Evolutionary conservation across 108 stramenopile species (phyloP).

Genomic region (Bacterosira constricta): DNA sequence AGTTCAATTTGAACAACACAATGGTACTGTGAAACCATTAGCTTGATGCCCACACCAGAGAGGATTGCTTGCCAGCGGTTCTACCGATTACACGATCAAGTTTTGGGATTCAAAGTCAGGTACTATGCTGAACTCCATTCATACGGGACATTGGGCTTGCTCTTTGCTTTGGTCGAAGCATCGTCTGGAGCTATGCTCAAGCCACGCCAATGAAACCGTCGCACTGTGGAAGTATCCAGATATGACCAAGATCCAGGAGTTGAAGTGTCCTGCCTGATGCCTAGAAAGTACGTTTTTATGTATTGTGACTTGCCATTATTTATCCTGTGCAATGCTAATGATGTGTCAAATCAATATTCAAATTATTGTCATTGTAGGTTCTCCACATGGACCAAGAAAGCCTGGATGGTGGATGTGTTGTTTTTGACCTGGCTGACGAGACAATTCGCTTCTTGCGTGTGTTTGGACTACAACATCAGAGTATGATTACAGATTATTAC

Average conservation of each 20-base stretch:
- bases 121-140: slow-evolving; percentile 90
- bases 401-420: slow-evolving; percentile 94
- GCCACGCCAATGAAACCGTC: slow-evolving; percentile 96
- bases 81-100: slow-evolving; percentile 98
- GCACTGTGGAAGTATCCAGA: slow-evolving; percentile 94
- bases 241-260: slow-evolving; percentile 94
- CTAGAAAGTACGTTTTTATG: slow-evolving; percentile 61
- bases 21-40: slow-evolving; percentile 96
- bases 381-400: slow-evolving; percentile 92
- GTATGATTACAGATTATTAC: too few species aligned
- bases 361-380: slow-evolving; percentile 41
- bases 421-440: slow-evolving; percentile 96
- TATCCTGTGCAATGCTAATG: too few species aligned
- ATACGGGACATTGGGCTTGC: slow-evolving; percentile 97
- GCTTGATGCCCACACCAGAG: slow-evolving; percentile 98
- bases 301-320: neutral
- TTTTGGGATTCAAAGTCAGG: slow-evolving; percentile 98
- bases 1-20: slow-evolving; percentile 84
- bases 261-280: slow-evolving; percentile 96
- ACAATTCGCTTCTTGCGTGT: slow-evolving; percentile 98
- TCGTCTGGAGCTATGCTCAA: slow-evolving; percentile 95
- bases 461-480: too few species aligned
- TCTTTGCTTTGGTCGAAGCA: slow-evolving; percentile 92
- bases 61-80: slow-evolving; percentile 93
- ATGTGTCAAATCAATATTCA: neutral